Conservation (phyloP, 169 alveolate genomes). For the Cryptosporidium sp. region DNA sequence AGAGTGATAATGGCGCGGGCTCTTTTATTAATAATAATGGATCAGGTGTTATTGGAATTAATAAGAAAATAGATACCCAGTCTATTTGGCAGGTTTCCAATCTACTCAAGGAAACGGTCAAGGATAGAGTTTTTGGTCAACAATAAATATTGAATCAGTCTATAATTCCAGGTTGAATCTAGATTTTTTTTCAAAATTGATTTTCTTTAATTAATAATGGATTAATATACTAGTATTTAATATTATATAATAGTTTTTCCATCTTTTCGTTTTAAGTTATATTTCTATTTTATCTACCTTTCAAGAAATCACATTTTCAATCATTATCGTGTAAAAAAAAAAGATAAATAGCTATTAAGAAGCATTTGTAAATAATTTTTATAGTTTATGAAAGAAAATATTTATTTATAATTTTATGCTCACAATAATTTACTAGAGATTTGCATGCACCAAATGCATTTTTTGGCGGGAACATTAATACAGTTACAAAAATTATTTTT, state of each 20-base stretch:
- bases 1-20: neutral
- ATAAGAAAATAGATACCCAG: slow-evolving; percentile 39
- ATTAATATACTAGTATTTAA: neutral
- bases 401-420: too few species aligned
- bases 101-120: slow-evolving; percentile 67
- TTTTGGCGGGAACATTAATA: neutral
- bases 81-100: slow-evolving; percentile 73
- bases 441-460: neutral
- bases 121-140: slow-evolving; percentile 69
- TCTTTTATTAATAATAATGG: slow-evolving; percentile 3
- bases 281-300: too few species aligned
- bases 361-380: too few species aligned
- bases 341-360: too few species aligned
- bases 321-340: too few species aligned
- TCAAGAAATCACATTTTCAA: neutral
- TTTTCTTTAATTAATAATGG: neutral
- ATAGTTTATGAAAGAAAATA: too few species aligned
- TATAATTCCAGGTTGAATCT: neutral
- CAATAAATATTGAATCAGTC: neutral
- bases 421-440: too few species aligned
- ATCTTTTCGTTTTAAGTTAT: neutral
- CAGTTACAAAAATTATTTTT: too few species aligned
- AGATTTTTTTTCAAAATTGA: neutral
- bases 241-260: too few species aligned
- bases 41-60: neutral